A percentile compares a stretch with the other conserved stretches of the same genome.
Conservation (phyloP, 108 stramenopile species). For the Cyclostephanos invisitatus region DNA sequence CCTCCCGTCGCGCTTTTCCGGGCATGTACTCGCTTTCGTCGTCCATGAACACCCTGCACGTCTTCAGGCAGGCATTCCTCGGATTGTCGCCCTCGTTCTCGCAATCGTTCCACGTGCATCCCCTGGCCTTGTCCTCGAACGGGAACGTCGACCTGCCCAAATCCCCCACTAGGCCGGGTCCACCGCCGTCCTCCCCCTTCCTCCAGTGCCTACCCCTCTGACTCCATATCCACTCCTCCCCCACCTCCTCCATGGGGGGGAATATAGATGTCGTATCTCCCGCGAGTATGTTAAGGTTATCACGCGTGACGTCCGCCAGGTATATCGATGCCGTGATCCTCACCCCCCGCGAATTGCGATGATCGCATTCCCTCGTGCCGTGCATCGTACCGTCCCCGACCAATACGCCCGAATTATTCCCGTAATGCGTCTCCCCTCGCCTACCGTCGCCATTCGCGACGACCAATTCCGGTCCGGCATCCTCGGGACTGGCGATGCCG, state of each 20-base stretch:
- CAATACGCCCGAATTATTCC: not conserved
- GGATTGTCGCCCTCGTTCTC: not conserved
- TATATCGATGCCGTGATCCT: constrained; percentile 7
- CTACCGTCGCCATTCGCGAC: constrained; percentile 18
- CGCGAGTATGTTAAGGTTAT: constrained; percentile 2
- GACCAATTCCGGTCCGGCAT: constrained; percentile 64
- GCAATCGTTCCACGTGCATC: constrained; percentile 5
- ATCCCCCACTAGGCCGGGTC: not conserved
- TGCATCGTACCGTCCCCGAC: constrained; percentile 2
- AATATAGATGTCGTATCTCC: constrained; percentile 7
- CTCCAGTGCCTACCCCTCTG: constrained; percentile 7
- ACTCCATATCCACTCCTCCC: constrained; percentile 8
- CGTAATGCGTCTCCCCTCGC: constrained; percentile 5
- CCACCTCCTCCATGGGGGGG: constrained; percentile 9
- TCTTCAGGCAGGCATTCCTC: constrained; percentile 5
- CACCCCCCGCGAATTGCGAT: not conserved
- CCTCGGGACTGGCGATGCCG: constrained; percentile 50
- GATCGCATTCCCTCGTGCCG: constrained; percentile 8
- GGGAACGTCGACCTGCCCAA: not conserved
- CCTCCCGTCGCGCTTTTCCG: not conserved
- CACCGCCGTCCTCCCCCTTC: constrained; percentile 1
- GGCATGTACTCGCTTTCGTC: constrained; percentile 10
- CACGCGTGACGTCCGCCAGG: not conserved
- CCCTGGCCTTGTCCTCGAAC: not conserved
- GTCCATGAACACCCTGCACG: constrained; percentile 11